phyloP scores from a whole-genome alignment of 2,329 filamentous ascomycete genomes.

The Elsinoe fawcettii region DNA sequence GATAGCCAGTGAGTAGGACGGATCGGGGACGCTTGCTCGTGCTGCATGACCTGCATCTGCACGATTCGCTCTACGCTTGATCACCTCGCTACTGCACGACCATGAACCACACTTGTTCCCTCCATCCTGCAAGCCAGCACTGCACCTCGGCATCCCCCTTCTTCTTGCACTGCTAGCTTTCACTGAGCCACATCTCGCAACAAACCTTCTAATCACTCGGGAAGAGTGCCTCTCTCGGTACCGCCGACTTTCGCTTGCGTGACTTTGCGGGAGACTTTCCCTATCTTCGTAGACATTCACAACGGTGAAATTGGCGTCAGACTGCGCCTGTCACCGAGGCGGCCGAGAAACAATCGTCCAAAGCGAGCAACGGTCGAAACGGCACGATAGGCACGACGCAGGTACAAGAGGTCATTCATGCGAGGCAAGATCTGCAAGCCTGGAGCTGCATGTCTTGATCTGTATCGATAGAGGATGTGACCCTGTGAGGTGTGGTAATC shows the following conservation, averaged over 20 bases:
- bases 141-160: conserved; percentile 5
- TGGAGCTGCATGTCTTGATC: background rate
- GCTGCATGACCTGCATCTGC: background rate
- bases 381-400: background rate
- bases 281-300: background rate
- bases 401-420: background rate
- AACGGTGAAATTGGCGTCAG: conserved; percentile 14
- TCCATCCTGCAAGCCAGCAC: background rate
- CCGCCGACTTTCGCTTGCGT: background rate
- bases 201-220: background rate
- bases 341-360: conserved; percentile 9
- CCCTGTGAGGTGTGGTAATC: too few relatives aligned
- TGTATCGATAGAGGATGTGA: background rate
- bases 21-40: background rate
- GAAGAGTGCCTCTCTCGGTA: background rate
- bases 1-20: background rate
- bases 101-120: background rate
- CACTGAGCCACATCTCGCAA: background rate
- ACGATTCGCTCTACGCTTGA: background rate
- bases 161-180: background rate
- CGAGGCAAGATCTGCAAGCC: background rate
- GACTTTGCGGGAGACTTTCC: background rate
- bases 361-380: background rate
- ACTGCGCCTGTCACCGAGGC: background rate
- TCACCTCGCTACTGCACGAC: background rate